phyloP scores from a whole-genome alignment of 257 asterid genomes.

The Voacanga thouarsii region DNA sequence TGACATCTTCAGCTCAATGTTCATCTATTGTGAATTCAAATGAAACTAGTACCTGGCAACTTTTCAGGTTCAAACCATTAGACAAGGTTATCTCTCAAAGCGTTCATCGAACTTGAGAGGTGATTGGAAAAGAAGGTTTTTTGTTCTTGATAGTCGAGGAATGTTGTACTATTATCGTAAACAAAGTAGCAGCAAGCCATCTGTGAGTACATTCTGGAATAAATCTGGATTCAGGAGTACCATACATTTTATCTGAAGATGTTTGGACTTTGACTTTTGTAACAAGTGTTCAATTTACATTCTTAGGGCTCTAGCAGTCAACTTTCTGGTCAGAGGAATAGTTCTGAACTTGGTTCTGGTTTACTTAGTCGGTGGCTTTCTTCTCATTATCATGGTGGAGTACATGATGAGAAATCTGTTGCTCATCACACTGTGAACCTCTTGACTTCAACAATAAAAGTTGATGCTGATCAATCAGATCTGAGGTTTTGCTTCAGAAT shows the following conservation, averaged over 20 bases:
- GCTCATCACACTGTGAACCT: conserved; percentile 98
- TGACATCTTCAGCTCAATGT: conserved; percentile 6
- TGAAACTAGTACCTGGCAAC: neutral
- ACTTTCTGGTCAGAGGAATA: conserved; percentile 84
- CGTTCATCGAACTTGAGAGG: conserved; percentile 95
- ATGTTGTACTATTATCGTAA: conserved; percentile 99
- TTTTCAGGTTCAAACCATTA: conserved; percentile 93
- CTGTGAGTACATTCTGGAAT: conserved; percentile 56
- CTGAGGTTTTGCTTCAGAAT: conserved; percentile 97
- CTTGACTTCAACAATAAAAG: conserved; percentile 95
- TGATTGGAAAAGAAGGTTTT: conserved; percentile 99
- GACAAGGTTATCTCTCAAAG: conserved; percentile 99
- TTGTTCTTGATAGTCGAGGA: conserved; percentile 99
- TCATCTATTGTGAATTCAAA: neutral
- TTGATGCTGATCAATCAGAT: conserved; percentile 98
- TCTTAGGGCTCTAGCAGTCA: conserved; percentile 83
- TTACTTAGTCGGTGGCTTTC: conserved; percentile 96
- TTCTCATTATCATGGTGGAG: conserved; percentile 95
- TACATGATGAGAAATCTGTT: conserved; percentile 97
- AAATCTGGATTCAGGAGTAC: neutral
- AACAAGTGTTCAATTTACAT: conserved; percentile 10
- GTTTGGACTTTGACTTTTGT: conserved; percentile 5
- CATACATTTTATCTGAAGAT: neutral
- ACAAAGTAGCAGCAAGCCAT: conserved; percentile 93
- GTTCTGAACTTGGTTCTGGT: conserved; percentile 98